Conservation (phyloP, 2,329 filamentous ascomycete species). For the Tolypocladium guangdongense region DNA sequence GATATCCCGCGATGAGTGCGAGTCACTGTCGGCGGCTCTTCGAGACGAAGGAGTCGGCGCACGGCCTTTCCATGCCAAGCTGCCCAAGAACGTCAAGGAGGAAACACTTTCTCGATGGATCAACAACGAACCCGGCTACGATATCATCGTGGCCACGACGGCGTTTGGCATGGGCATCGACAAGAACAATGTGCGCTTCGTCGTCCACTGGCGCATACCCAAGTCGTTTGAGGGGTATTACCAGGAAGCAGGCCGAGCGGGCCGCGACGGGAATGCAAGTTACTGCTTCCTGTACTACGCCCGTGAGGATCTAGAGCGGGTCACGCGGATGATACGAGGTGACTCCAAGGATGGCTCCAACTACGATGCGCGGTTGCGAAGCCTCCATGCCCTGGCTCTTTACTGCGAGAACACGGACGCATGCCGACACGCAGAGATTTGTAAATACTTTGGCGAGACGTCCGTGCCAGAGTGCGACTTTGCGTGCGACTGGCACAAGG, state of each 20-base stretch:
- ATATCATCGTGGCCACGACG: constrained; percentile 88
- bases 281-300: constrained; percentile 88
- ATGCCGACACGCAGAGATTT: constrained; percentile 69
- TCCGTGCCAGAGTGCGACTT: constrained; percentile 51
- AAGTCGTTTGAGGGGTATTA: constrained; percentile 96
- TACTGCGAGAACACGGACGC: constrained; percentile 69
- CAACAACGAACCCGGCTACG: constrained; percentile 62
- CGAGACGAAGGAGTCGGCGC: constrained; percentile 61
- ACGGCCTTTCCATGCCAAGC: constrained; percentile 60
- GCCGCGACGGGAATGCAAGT: constrained; percentile 77
- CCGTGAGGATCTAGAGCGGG: constrained; percentile 71
- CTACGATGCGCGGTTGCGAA: constrained; percentile 45
- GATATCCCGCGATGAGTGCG: constrained; percentile 63
- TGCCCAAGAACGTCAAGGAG: constrained; percentile 58
- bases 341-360: constrained; percentile 28
- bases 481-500: constrained; percentile 72
- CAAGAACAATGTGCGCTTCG: constrained; percentile 88
- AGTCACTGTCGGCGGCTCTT: constrained; percentile 55
- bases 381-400: constrained; percentile 56
- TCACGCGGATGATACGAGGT: constrained; percentile 44
- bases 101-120: constrained; percentile 64
- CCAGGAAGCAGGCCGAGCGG: constrained; percentile 87
- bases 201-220: constrained; percentile 87
- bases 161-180: constrained; percentile 98
- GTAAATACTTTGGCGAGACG: constrained; percentile 65